phyloP scores from a whole-genome alignment of 78 protist genomes.

The Dictyostelium brefeldianum region DNA sequence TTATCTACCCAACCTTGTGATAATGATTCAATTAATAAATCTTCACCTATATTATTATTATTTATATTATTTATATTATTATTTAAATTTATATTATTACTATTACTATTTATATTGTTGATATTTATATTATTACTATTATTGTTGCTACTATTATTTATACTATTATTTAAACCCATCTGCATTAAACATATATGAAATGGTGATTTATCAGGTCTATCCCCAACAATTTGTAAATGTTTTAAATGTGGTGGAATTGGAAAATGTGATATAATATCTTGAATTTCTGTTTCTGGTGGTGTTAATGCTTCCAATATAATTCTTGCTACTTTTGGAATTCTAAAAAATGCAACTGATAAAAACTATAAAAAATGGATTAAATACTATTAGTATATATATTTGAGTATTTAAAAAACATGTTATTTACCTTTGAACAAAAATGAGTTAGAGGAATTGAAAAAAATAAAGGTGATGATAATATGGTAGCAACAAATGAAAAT shows the following conservation, averaged over 20 bases:
- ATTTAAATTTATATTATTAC: not conserved
- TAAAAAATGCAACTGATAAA: constrained; percentile 44
- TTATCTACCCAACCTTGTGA: constrained; percentile 61
- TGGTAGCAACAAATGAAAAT: constrained; percentile 31
- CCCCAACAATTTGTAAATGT: constrained; percentile 43
- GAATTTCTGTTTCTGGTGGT: constrained; percentile 74
- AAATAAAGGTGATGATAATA: not conserved
- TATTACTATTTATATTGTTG: not conserved
- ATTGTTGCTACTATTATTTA: not conserved
- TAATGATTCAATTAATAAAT: constrained; percentile 5
- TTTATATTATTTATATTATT: not conserved
- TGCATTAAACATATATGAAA: constrained; percentile 64
- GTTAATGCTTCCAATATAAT: constrained; percentile 42
- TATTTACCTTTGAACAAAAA: constrained; percentile 65
- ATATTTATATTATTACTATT: constrained; percentile 7
- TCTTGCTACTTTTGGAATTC: constrained; percentile 73
- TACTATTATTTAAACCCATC: constrained; percentile 31
- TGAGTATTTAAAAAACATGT: not conserved
- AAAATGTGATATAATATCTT: constrained; percentile 59
- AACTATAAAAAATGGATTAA: constrained; percentile 6
- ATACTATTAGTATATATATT: not conserved
- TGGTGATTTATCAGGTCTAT: constrained; percentile 74
- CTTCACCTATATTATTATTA: not conserved
- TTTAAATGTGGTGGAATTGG: constrained; percentile 70
- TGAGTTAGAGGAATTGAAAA: constrained; percentile 39